phyloP scores from a whole-genome alignment of 352 stramenopile species.

The Globisporangium cederbergense region DNA sequence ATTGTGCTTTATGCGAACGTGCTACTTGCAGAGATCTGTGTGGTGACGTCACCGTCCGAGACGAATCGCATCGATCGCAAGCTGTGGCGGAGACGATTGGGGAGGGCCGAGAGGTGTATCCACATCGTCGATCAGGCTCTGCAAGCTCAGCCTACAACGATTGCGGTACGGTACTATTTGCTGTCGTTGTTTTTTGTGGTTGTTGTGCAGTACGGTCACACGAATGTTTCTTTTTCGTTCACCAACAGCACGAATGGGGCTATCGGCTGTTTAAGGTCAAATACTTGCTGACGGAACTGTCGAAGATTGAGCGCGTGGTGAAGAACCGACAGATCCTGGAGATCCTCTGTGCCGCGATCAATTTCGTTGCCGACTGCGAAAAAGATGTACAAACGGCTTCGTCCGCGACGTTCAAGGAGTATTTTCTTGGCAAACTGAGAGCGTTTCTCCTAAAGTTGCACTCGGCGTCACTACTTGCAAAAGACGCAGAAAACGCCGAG shows the following conservation, averaged over 20 bases:
- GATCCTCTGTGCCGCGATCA: constrained; percentile 46
- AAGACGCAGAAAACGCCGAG: constrained; percentile 18
- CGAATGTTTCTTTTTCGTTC: constrained; percentile 8
- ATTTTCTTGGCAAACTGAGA: constrained; percentile 55
- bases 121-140: constrained; percentile 23
- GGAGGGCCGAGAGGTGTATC: constrained; percentile 44
- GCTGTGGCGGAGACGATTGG: constrained; percentile 48
- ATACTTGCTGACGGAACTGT: constrained; percentile 42
- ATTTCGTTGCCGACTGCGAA: constrained; percentile 22
- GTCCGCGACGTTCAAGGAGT: constrained; percentile 28
- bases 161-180: background rate
- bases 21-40: constrained; percentile 58
- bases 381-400: background rate
- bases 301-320: constrained; percentile 32
- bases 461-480: constrained; percentile 29
- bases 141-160: constrained; percentile 11
- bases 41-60: constrained; percentile 34
- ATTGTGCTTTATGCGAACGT: constrained; percentile 35
- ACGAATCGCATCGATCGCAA: constrained; percentile 41
- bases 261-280: constrained; percentile 52
- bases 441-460: constrained; percentile 54
- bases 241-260: constrained; percentile 32
- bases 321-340: constrained; percentile 45
- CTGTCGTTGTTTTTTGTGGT: background rate
- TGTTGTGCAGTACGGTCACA: background rate